Percentiles rank a stretch among this genome's conserved stretches.
Evolutionary conservation across 768 basidiomycete genomes (phyloP).

Genomic region (Suillus occidentalis): DNA sequence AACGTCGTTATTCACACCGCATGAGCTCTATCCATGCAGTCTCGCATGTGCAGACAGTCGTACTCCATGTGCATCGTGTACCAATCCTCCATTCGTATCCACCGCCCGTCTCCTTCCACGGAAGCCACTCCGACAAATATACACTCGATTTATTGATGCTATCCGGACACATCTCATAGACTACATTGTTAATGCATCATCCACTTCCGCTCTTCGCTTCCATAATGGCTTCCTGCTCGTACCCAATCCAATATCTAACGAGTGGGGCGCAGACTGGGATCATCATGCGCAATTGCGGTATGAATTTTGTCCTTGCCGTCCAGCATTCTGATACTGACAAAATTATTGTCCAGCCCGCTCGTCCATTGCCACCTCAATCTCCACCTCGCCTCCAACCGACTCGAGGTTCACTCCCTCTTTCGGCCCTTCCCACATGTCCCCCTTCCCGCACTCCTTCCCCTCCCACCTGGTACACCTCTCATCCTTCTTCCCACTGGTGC

Average conservation of each 20-base stretch:
- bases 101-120: slow-evolving; percentile 45
- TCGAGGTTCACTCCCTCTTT: slow-evolving; percentile 68
- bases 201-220: slow-evolving; percentile 46
- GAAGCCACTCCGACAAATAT: slow-evolving; percentile 40
- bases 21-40: slow-evolving; percentile 56
- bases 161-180: slow-evolving; percentile 53
- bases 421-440: slow-evolving; percentile 58
- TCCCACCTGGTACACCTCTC: slow-evolving; percentile 64
- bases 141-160: slow-evolving; percentile 57
- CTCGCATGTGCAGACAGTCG: slow-evolving; percentile 40
- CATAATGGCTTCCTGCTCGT: slow-evolving; percentile 66
- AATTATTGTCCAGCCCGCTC: slow-evolving; percentile 46
- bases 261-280: slow-evolving; percentile 71
- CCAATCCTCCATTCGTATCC: slow-evolving; percentile 25
- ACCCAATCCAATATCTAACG: slow-evolving; percentile 41
- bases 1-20: slow-evolving; percentile 44
- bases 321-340: neutral
- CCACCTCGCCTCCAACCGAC: slow-evolving; percentile 42
- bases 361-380: slow-evolving; percentile 62
- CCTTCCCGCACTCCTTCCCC: slow-evolving; percentile 40
- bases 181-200: slow-evolving; percentile 50
- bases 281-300: slow-evolving; percentile 51
- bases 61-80: slow-evolving; percentile 41
- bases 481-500: slow-evolving; percentile 67
- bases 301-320: slow-evolving; percentile 8